phyloP scores from a whole-genome alignment of 2,329 filamentous ascomycete species.

The Lecanoromycetidae sp. region DNA sequence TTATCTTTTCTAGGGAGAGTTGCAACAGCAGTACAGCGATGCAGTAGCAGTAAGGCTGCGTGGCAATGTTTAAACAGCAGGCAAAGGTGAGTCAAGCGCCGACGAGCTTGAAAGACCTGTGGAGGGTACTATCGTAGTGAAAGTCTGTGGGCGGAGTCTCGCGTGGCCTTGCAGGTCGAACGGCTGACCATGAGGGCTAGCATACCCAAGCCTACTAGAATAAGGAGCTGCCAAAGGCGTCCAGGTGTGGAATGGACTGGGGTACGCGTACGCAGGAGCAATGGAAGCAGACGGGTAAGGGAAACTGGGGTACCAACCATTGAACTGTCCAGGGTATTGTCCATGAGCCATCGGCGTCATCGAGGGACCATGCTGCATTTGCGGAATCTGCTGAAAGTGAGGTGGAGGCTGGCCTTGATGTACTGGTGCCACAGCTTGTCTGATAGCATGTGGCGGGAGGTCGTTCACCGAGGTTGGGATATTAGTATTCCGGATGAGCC shows the following conservation, averaged over 20 bases:
- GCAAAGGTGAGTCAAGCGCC: no score
- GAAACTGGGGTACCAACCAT: conserved; percentile 12
- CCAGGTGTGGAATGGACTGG: neutral
- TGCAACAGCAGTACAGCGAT: neutral
- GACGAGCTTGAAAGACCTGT: no score
- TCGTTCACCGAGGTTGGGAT: conserved; percentile 52
- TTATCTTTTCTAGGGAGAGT: neutral
- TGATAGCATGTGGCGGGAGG: no score
- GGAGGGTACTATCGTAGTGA: neutral
- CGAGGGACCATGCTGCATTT: conserved; percentile 4
- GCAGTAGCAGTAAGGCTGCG: neutral
- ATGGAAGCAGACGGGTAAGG: neutral
- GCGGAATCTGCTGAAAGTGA: neutral
- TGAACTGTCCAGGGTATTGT: conserved; percentile 13
- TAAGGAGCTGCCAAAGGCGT: neutral
- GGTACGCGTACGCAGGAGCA: neutral
- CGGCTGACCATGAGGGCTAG: neutral
- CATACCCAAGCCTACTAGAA: neutral
- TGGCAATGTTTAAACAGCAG: no score
- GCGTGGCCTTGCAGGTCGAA: neutral
- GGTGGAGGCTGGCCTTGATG: conserved; percentile 20
- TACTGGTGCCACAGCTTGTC: no score
- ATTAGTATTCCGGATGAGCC: conserved; percentile 55
- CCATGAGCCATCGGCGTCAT: conserved; percentile 7
- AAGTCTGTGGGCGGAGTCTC: no score